Base-by-base conservation (phyloP, 116 monocot genomes). In the Posidonia oceanica region DNA sequence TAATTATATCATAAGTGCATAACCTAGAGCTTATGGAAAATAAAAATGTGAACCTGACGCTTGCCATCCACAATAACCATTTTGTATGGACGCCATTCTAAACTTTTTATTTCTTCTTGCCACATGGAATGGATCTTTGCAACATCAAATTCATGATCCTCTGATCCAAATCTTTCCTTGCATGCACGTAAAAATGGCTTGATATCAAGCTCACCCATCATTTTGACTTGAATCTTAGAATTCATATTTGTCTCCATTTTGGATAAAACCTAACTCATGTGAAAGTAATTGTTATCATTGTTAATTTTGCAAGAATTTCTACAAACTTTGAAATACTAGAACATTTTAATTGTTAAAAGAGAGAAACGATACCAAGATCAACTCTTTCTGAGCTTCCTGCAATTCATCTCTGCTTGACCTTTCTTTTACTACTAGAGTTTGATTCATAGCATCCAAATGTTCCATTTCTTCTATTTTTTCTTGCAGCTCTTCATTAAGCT, bases 11-110 rank as follows among this genome's bases (percentile, higher is more conserved):
- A 20, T 4, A n/a, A n/a, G 5, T 10, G 15, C 12, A 12, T 7
- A 48, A 48, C 7, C 48, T 29, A 29, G 29, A 29, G 29, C 29
- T 29, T 0, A 29, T 29, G 29, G 29, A 29, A 29, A 29, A 29
- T 29, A 69, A 15, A 69, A 36, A 37, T 56, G 22, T 36, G 53
- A 39, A 74, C 75, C 68, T 59, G 58, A 59, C 37, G 15, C 36
- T 4, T 22, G 10, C 60, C 48, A 36, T 68, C 11, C 17, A 68
- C 22, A 5, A 23, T 37, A 3, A 61, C 51, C 22, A 15, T 16
- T 39, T 80, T 75, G 61, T 40, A 80, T 22, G 80, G 80, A 67
- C 72, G 51, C 80, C 80, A 80, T 29, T 48, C 64, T 38, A 71
- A 17, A 5, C 72, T 74, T 39, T 70, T 72, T 17, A 80, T 60